Conservation (phyloP, 2,329 filamentous ascomycete genomes). For the Berkeleyomyces basicola region DNA sequence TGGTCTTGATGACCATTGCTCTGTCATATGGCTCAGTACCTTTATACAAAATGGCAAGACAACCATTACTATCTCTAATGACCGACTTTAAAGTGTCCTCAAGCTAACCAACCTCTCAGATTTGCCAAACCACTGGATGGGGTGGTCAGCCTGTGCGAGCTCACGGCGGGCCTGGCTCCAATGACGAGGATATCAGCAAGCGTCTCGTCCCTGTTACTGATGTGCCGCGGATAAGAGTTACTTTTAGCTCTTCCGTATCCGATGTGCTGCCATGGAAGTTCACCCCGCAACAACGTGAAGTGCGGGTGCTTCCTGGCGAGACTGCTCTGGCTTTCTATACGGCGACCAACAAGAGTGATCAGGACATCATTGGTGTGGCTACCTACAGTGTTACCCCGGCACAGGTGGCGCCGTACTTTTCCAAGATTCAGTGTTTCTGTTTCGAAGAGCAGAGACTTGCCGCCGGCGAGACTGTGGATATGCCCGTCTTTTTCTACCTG, state of each 20-base stretch:
- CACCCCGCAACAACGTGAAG: slow-evolving; percentile 87
- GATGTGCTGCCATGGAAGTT: slow-evolving; percentile 97
- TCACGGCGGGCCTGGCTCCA: slow-evolving; percentile 35
- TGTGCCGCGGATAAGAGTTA: slow-evolving; percentile 78
- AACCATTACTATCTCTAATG: background rate
- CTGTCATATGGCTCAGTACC: slow-evolving; percentile 73
- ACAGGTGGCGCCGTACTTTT: slow-evolving; percentile 93
- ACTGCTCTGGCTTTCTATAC: slow-evolving; percentile 96
- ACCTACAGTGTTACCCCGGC: slow-evolving; percentile 95
- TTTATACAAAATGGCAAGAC: slow-evolving; percentile 64
- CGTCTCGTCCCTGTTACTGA: slow-evolving; percentile 67
- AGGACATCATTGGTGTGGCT: slow-evolving; percentile 94
- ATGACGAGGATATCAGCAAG: slow-evolving; percentile 48
- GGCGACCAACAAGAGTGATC: slow-evolving; percentile 74
- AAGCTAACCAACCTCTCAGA: slow-evolving; percentile 28
- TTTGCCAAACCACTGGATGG: slow-evolving; percentile 78
- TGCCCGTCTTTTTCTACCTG: slow-evolving; percentile 99
- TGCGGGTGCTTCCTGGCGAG: slow-evolving; percentile 86
- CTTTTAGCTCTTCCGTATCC: slow-evolving; percentile 89
- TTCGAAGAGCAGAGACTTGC: slow-evolving; percentile 94
- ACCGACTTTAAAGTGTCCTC: background rate
- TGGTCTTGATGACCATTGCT: slow-evolving; percentile 64
- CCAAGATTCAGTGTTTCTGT: slow-evolving; percentile 99
- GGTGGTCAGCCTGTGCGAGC: slow-evolving; percentile 83
- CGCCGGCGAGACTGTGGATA: slow-evolving; percentile 92